These are phyloP conservation scores for Ziziphus jujuba DNA, from an alignment of 306 rosid genomes.

Conservation along the genomic window DNA sequence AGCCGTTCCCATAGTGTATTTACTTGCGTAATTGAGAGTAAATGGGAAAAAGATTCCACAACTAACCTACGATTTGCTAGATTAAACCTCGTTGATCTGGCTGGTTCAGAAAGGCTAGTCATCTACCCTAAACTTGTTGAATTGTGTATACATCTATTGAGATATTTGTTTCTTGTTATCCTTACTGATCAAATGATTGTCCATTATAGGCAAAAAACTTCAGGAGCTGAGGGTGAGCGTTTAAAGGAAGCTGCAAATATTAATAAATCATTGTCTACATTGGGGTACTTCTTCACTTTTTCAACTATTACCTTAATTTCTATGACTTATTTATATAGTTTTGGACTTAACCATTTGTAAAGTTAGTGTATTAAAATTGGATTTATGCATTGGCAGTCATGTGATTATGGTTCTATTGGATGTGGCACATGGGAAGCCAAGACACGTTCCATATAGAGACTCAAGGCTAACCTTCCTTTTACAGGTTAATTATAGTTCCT, in stretches of 20 bases:
- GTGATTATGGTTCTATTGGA: constrained; percentile 95
- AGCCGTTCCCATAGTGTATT: constrained; percentile 97
- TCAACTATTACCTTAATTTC: constrained; percentile 4
- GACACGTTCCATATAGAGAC: constrained; percentile 93
- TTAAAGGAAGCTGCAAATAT: constrained; percentile 96
- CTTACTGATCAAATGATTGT: constrained; percentile 17
- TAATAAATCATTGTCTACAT: constrained; percentile 88
- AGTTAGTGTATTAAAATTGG: constrained; percentile 1
- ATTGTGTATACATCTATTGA: neutral
- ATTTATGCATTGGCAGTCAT: constrained; percentile 59
- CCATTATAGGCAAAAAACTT: constrained; percentile 85
- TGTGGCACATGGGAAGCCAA: constrained; percentile 89
- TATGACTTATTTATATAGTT: neutral
- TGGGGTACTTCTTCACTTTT: constrained; percentile 54
- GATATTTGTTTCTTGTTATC: constrained; percentile 8
- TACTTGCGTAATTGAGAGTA: constrained; percentile 96
- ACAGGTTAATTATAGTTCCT: constrained; percentile 60
- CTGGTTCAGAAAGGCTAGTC: constrained; percentile 92
- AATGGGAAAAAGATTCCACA: constrained; percentile 89
- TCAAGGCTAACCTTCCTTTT: constrained; percentile 93
- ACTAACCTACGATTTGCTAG: constrained; percentile 91
- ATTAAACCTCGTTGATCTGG: constrained; percentile 92
- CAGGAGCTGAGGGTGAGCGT: constrained; percentile 99
- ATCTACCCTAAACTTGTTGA: constrained; percentile 23
- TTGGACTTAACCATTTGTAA: constrained; percentile 1